Base-by-base conservation (phyloP, 2,329 filamentous ascomycete genomes). In the Emergomyces pasteurianus region DNA sequence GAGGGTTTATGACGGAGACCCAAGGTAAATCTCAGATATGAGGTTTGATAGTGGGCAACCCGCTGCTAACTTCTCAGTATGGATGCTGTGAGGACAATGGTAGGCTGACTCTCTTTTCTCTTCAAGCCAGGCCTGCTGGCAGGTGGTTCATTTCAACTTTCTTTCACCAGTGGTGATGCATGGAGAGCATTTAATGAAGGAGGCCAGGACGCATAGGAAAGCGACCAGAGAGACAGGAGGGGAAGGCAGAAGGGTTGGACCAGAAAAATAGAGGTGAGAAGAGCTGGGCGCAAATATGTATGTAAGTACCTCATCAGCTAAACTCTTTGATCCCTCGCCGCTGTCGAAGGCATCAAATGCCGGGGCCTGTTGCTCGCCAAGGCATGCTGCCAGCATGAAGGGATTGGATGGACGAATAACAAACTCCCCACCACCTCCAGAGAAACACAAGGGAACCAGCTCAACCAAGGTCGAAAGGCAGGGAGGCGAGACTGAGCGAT, bases 61-160 rank as follows among this genome's bases (percentile, higher is more conserved):
- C 6, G 18, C 8, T 46, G 34, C 46, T 46, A n/a, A 34, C 6
- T 21, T 3, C 9, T 46, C 38, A 21, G 38, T 23, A 31, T 56
- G 6, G 28, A 31, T 46, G 38, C 16, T 8, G 21, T n/a, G 38
- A 16, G 34, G 28, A 46, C 16, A 31, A 46, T 34, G 18, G 31
- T 7, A n/a, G 36, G 46, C 4, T 6, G 40, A 31, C 9, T 18
- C 4, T 28, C 38, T 58, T 21, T 42, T 58, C 46, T 58, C 50
- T 59, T 61, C 42, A 63, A 21, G 46, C 62, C 62, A 63, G 62
- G 49, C 62, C 62, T 59, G 59, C 62, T 63, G 62, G 62, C 57
- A 38, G 56, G 50, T 58, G 38, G 47, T 36, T 59, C 49, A 59
- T 52, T 21, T 36, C 58, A 59, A 36, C 38, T 59, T 21, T 34